phyloP scores from a whole-genome alignment of 2,329 filamentous ascomycete genomes.

The Talaromyces rugulosus region DNA sequence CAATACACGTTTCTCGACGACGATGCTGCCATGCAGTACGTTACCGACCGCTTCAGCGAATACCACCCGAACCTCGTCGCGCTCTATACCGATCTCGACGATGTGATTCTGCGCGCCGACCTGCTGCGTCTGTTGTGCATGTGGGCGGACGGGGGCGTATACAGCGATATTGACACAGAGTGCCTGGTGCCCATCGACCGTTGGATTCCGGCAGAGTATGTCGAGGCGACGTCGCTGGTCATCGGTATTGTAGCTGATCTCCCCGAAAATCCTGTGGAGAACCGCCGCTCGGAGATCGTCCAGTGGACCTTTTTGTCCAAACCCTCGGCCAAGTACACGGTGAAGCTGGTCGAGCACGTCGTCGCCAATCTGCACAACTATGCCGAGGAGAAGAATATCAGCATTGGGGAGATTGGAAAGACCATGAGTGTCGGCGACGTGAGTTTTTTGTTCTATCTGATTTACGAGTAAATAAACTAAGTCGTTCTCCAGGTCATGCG shows the following conservation, averaged over 20 bases:
- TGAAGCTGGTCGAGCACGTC: not conserved
- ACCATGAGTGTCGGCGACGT: not conserved
- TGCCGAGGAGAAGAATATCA: not conserved
- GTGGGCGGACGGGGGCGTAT: conserved; percentile 38
- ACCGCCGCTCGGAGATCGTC: not conserved
- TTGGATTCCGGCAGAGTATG: conserved; percentile 30
- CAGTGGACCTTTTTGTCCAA: not conserved
- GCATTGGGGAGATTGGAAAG: not conserved
- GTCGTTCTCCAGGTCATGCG: not conserved
- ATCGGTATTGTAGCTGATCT: not conserved
- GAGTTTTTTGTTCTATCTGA: not conserved
- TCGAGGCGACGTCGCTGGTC: not conserved
- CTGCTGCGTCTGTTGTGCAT: conserved; percentile 40
- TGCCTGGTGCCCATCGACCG: conserved; percentile 29
- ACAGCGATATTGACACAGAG: conserved; percentile 38
- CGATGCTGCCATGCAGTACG: conserved; percentile 25
- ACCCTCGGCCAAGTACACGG: not conserved
- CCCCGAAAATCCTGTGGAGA: not conserved
- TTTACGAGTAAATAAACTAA: not conserved
- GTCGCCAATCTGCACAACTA: not conserved
- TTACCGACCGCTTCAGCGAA: conserved; percentile 27
- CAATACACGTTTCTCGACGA: conserved; percentile 25
- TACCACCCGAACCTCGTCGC: conserved; percentile 33
- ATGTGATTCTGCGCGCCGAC: conserved; percentile 40
- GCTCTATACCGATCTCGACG: conserved; percentile 24